These are phyloP conservation scores for Geotrichum reessii DNA, from an alignment of 1,139 yeast species.

Conservation along the genomic window DNA sequence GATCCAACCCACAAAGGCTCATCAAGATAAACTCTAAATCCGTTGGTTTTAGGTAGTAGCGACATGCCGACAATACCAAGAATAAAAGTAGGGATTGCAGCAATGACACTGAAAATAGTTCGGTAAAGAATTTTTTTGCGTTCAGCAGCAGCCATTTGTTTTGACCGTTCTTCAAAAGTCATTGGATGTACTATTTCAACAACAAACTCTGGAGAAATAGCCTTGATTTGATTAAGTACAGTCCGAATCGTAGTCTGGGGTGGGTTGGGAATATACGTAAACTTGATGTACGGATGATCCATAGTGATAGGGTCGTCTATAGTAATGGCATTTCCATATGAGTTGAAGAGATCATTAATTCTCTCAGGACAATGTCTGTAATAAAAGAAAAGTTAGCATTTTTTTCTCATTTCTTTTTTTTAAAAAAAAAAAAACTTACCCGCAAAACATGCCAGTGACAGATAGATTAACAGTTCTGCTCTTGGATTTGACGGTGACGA, in stretches of 20 bases:
- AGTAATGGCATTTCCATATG: slow-evolving; percentile 52
- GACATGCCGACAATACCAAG: slow-evolving; percentile 69
- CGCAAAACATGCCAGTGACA: slow-evolving; percentile 67
- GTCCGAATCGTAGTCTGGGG: slow-evolving; percentile 49
- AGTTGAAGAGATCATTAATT: slow-evolving; percentile 45
- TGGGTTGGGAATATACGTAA: slow-evolving; percentile 57
- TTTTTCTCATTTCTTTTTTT: too few relatives aligned
- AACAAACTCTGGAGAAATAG: slow-evolving; percentile 43
- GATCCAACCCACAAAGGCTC: slow-evolving; percentile 61
- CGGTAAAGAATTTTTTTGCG: slow-evolving; percentile 45
- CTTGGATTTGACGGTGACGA: slow-evolving; percentile 20
- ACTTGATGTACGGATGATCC: slow-evolving; percentile 51
- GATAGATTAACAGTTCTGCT: slow-evolving; percentile 53
- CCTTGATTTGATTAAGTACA: slow-evolving; percentile 47
- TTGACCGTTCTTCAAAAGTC: slow-evolving; percentile 59
- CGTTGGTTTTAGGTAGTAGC: slow-evolving; percentile 44
- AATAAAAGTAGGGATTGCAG: slow-evolving; percentile 64
- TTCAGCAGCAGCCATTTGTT: slow-evolving; percentile 47
- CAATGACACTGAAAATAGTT: slow-evolving; percentile 44
- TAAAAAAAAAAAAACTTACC: slow-evolving; percentile 21
- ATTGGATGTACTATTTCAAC: slow-evolving; percentile 54
- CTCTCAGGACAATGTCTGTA: slow-evolving; percentile 55
- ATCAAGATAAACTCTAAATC: slow-evolving; percentile 50
- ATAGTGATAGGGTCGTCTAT: slow-evolving; percentile 53
- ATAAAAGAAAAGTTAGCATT: slow-evolving; percentile 15